Conservation (phyloP, 192 early-diverging fungal species). For the Coemansia sp. region DNA sequence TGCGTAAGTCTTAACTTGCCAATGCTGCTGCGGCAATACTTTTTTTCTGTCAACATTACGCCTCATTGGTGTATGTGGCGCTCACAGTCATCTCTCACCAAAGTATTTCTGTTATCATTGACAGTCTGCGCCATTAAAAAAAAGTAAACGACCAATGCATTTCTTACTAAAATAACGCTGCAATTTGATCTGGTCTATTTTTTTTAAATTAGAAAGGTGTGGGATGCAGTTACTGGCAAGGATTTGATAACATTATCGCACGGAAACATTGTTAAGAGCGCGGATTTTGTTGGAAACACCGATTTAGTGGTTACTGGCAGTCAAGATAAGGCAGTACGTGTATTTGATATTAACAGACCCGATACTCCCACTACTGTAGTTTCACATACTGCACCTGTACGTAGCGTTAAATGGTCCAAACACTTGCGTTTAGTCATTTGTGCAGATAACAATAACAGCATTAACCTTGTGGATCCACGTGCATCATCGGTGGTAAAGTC, state of each 20-base stretch:
- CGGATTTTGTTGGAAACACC: conserved; percentile 72
- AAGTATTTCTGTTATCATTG: neutral
- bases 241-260: conserved; percentile 71
- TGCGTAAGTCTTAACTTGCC: conserved; percentile 55
- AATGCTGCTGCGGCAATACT: neutral
- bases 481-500: conserved; percentile 58
- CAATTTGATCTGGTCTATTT: conserved; percentile 3
- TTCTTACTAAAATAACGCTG: neutral
- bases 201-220: conserved; percentile 63
- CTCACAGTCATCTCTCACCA: neutral
- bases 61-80: neutral
- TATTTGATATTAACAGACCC: conserved; percentile 71
- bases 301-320: conserved; percentile 77
- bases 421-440: conserved; percentile 58
- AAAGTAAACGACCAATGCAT: neutral
- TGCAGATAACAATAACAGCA: conserved; percentile 60
- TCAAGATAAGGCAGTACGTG: conserved; percentile 74
- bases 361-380: conserved; percentile 27
- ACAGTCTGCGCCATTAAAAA: neutral
- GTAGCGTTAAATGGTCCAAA: conserved; percentile 43
- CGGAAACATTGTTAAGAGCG: conserved; percentile 78
- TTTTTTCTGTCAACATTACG: conserved; percentile 37
- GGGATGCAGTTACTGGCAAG: conserved; percentile 80
- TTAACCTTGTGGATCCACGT: conserved; percentile 74
- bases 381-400: conserved; percentile 41